phyloP scores from a whole-genome alignment of 2,329 filamentous ascomycete species.

The Madurella mycetomatis region DNA sequence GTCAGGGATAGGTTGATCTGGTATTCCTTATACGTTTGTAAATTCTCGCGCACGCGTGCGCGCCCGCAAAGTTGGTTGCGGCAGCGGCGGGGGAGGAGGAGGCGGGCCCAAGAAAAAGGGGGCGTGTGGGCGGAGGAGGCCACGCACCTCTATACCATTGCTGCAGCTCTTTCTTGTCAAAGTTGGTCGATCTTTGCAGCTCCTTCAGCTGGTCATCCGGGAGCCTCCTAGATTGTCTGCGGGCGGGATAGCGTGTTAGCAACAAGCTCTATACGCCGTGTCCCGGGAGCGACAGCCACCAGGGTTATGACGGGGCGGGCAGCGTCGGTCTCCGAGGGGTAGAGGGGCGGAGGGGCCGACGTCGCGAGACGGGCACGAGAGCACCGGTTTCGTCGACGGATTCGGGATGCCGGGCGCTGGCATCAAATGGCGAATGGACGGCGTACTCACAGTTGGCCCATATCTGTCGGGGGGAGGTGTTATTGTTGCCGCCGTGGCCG shows the following conservation, averaged over 20 bases:
- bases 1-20: not conserved
- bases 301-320: too few species aligned
- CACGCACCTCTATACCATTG: conserved; percentile 97
- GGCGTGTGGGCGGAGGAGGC: conserved; percentile 8
- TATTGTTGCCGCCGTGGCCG: conserved; percentile 7
- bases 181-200: conserved; percentile 94
- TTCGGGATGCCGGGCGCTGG: not conserved
- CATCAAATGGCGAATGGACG: conserved; percentile 6
- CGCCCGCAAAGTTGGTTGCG: not conserved
- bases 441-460: conserved; percentile 53
- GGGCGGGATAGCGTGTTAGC: conserved; percentile 16
- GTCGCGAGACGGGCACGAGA: too few species aligned
- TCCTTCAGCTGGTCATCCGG: conserved; percentile 93
- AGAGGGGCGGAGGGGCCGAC: too few species aligned
- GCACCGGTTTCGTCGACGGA: not conserved
- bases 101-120: not conserved
- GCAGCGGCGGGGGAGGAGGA: conserved; percentile 1
- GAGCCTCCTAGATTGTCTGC: conserved; percentile 93
- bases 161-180: conserved; percentile 99
- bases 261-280: not conserved
- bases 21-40: not conserved
- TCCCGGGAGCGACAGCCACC: too few species aligned
- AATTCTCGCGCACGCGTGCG: not conserved
- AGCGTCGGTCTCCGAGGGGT: too few species aligned
- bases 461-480: conserved; percentile 25